Evolutionary conservation across 306 rosid species (phyloP).

Genomic region (Sicyos edulis): DNA sequence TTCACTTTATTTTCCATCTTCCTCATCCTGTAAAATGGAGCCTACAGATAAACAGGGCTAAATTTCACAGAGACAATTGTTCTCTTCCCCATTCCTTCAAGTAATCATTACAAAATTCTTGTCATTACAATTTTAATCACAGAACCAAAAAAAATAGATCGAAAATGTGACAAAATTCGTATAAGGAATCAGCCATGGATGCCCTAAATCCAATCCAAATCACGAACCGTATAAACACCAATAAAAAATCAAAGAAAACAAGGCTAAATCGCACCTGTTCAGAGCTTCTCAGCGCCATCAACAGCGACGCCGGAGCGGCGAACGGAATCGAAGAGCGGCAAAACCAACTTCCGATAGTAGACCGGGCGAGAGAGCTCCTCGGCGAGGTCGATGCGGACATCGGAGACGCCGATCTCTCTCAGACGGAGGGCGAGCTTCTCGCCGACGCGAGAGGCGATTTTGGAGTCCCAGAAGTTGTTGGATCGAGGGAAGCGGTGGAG

Average conservation of each 20-base stretch:
- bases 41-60: background rate
- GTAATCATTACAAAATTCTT: background rate
- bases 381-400: slow-evolving; percentile 13
- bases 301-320: slow-evolving; percentile 18
- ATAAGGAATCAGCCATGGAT: background rate
- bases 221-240: background rate
- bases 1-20: background rate
- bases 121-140: background rate
- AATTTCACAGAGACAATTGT: background rate
- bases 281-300: slow-evolving; percentile 19
- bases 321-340: slow-evolving; percentile 25
- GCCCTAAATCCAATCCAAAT: background rate
- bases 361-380: slow-evolving; percentile 26
- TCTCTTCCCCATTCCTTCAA: background rate
- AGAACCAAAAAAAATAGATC: no score
- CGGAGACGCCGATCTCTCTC: slow-evolving; percentile 19
- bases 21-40: background rate
- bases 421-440: slow-evolving; percentile 24
- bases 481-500: slow-evolving; percentile 26
- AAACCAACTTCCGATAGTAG: slow-evolving; percentile 10
- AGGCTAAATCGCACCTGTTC: slow-evolving; percentile 4
- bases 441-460: slow-evolving; percentile 26
- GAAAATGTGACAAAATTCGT: no score
- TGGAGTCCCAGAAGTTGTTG: slow-evolving; percentile 27
- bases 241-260: background rate